These are phyloP conservation scores for Populus tremula DNA, from an alignment of 345 rosid genomes.

Conservation along the genomic window DNA sequence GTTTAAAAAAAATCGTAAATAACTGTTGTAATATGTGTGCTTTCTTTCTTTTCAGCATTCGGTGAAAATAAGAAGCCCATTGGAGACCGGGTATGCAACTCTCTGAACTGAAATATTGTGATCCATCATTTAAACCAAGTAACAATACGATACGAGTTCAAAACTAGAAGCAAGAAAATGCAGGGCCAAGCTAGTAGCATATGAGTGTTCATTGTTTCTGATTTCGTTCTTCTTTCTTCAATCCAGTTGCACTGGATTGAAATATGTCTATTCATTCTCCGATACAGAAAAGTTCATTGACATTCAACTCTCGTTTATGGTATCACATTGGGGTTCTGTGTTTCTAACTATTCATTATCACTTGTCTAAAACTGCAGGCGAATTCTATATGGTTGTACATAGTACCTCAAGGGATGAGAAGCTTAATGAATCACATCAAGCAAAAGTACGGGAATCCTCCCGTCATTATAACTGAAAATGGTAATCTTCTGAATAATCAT, in stretches of 20 bases:
- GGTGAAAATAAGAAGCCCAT: slow-evolving; percentile 41
- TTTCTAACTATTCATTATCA: not conserved
- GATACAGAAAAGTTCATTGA: not conserved
- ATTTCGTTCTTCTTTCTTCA: not conserved
- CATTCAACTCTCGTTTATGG: not conserved
- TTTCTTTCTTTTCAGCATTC: slow-evolving; percentile 52
- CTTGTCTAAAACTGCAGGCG: slow-evolving; percentile 39
- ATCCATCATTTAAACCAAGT: not conserved
- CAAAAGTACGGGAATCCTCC: slow-evolving; percentile 55
- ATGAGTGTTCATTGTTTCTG: not conserved
- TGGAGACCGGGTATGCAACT: slow-evolving; percentile 63
- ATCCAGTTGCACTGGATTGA: not conserved
- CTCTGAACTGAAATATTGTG: not conserved
- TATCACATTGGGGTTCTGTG: not conserved
- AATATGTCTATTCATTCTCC: not conserved
- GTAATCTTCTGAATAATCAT: slow-evolving; percentile 16
- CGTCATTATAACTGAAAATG: slow-evolving; percentile 64
- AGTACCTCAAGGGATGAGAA: slow-evolving; percentile 63
- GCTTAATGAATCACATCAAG: slow-evolving; percentile 68
- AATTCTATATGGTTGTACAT: slow-evolving; percentile 69
- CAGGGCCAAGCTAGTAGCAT: not conserved
- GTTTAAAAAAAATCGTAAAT: not conserved
- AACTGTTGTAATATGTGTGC: not conserved
- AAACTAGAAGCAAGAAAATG: not conserved
- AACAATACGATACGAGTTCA: not conserved